Evolutionary conservation across 2,329 filamentous ascomycete genomes (phyloP).

Genomic region (Ophiostoma montium): DNA sequence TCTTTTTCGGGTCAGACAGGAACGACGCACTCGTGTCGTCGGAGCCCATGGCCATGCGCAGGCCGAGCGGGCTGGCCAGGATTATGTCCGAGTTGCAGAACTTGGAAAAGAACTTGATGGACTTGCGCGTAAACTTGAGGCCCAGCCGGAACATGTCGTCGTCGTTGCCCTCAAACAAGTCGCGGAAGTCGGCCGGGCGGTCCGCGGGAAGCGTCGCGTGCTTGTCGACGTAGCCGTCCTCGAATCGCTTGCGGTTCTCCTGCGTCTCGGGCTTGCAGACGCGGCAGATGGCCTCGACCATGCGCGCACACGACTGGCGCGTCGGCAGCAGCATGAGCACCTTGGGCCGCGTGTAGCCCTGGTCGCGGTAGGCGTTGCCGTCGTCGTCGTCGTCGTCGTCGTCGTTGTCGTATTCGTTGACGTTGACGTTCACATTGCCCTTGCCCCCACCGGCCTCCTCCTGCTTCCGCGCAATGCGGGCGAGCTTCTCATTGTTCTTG

Average conservation of each 20-base stretch:
- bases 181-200: slow-evolving; percentile 73
- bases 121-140: slow-evolving; percentile 94
- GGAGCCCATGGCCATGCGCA: slow-evolving; percentile 80
- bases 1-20: slow-evolving; percentile 36
- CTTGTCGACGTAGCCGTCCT: slow-evolving; percentile 63
- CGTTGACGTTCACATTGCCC: too few relatives aligned
- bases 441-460: slow-evolving; percentile 42
- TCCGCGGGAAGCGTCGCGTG: slow-evolving; percentile 35
- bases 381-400: slow-evolving; percentile 44
- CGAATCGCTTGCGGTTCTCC: slow-evolving; percentile 86
- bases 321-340: slow-evolving; percentile 84
- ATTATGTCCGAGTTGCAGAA: slow-evolving; percentile 97
- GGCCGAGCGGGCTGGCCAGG: slow-evolving; percentile 74
- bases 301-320: slow-evolving; percentile 67
- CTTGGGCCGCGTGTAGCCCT: slow-evolving; percentile 91
- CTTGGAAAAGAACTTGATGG: slow-evolving; percentile 82
- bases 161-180: slow-evolving; percentile 87
- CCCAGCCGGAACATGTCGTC: slow-evolving; percentile 95
- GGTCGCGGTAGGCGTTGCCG: slow-evolving; percentile 69
- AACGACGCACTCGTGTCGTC: slow-evolving; percentile 33
- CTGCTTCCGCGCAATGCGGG: slow-evolving; percentile 29
- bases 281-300: slow-evolving; percentile 61
- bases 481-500: slow-evolving; percentile 76
- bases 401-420: slow-evolving; percentile 47
- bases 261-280: slow-evolving; percentile 77